phyloP scores from a whole-genome alignment of 768 basidiomycete species.

The Amanita phalloides region DNA sequence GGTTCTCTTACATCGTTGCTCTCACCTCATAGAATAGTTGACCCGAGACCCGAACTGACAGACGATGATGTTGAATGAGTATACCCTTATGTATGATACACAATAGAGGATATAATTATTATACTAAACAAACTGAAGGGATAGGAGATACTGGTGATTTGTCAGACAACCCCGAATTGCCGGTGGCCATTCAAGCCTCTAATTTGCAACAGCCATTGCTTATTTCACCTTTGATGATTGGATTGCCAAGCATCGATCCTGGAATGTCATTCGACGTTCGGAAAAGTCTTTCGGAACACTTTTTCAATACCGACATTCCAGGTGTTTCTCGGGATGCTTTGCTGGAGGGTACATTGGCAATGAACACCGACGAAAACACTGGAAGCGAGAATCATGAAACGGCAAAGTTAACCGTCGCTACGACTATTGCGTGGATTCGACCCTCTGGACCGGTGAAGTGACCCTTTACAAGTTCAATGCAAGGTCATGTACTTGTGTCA shows the following conservation, averaged over 20 bases:
- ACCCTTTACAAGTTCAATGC: neutral
- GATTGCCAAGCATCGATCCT: neutral
- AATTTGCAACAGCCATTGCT: neutral
- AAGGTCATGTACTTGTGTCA: neutral
- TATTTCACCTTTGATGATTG: neutral
- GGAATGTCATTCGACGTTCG: neutral
- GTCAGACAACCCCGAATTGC: too few species aligned
- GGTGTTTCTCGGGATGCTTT: neutral
- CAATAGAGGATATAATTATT: too few species aligned
- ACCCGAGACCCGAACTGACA: neutral
- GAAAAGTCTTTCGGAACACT: neutral
- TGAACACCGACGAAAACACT: neutral
- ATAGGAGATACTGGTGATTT: too few species aligned
- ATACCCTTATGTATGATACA: neutral
- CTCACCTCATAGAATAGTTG: neutral
- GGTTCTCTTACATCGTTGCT: conserved; percentile 8
- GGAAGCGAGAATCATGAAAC: neutral
- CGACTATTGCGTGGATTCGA: neutral
- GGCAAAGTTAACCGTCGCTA: neutral
- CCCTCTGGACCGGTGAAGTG: neutral
- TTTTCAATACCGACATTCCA: neutral
- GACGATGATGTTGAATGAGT: conserved; percentile 3
- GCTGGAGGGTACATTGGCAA: neutral
- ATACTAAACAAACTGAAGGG: too few species aligned
- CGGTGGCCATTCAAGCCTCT: conserved; percentile 2